These are phyloP conservation scores for Malus hybrid DNA, from an alignment of 331 rosid genomes.

Conservation along the genomic window DNA sequence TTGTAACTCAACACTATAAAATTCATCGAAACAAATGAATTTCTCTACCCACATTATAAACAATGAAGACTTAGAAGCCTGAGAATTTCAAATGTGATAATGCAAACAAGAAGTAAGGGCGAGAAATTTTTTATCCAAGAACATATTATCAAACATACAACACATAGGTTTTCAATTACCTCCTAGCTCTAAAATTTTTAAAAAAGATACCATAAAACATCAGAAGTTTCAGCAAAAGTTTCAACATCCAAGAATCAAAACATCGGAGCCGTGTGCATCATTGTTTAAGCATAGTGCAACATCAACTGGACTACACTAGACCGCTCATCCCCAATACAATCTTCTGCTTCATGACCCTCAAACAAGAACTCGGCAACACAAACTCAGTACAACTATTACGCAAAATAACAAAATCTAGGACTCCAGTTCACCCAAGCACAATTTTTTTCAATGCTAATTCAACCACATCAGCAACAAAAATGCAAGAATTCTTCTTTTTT, in stretches of 20 bases:
- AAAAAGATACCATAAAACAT: not conserved
- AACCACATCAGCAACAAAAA: not conserved
- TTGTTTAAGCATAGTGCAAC: not conserved
- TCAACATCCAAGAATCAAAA: not conserved
- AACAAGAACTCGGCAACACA: not conserved
- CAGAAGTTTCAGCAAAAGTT: not conserved
- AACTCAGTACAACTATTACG: conserved; percentile 1
- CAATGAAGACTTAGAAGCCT: no score
- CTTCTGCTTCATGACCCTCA: not conserved
- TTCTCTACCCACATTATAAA: no score
- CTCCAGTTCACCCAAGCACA: not conserved
- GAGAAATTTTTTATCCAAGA: no score
- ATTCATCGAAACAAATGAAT: not conserved
- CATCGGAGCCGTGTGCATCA: not conserved
- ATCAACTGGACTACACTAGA: not conserved
- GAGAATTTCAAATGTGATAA: no score
- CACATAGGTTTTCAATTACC: no score
- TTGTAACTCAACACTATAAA: not conserved
- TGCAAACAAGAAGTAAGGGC: no score
- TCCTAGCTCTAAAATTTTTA: no score
- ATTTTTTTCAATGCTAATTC: not conserved
- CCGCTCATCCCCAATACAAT: not conserved
- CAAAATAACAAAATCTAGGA: not conserved
- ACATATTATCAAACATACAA: no score
- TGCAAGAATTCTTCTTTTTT: not conserved